Evolutionary conservation across 352 stramenopile species (phyloP).

Genomic region (Phytopythium helicoides): DNA sequence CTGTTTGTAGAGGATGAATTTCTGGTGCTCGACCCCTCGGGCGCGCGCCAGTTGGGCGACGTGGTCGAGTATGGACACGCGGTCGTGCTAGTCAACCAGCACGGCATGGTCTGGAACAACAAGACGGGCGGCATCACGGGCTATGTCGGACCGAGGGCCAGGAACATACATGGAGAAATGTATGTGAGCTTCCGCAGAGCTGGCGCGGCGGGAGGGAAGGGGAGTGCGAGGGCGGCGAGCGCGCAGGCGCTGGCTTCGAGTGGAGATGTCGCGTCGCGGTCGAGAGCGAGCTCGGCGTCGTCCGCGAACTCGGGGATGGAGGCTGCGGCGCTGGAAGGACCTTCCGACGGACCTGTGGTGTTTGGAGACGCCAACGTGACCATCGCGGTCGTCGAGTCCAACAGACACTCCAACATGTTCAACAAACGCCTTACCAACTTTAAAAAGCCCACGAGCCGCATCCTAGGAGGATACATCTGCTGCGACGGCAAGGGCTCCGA

Average conservation of each 20-base stretch:
- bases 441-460: constrained; percentile 82
- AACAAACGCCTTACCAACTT: constrained; percentile 87
- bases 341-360: constrained; percentile 29
- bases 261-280: constrained; percentile 1
- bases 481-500: constrained; percentile 80
- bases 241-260: constrained; percentile 1
- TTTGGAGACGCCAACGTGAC: constrained; percentile 74
- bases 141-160: constrained; percentile 70
- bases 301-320: constrained; percentile 8
- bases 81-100: constrained; percentile 82
- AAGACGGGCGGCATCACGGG: constrained; percentile 87
- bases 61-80: constrained; percentile 70
- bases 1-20: constrained; percentile 87
- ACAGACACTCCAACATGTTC: constrained; percentile 82
- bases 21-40: constrained; percentile 61
- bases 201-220: constrained; percentile 19
- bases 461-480: constrained; percentile 83
- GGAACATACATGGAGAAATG: constrained; percentile 71
- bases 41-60: constrained; percentile 36
- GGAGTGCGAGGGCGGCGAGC: constrained; percentile 11
- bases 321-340: constrained; percentile 3
- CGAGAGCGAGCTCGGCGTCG: constrained; percentile 13
- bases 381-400: constrained; percentile 74
- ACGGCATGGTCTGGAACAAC: constrained; percentile 87
- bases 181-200: constrained; percentile 53